Base-by-base conservation (phyloP, 352 stramenopile genomes). In the Phytophthora chlamydospora region DNA sequence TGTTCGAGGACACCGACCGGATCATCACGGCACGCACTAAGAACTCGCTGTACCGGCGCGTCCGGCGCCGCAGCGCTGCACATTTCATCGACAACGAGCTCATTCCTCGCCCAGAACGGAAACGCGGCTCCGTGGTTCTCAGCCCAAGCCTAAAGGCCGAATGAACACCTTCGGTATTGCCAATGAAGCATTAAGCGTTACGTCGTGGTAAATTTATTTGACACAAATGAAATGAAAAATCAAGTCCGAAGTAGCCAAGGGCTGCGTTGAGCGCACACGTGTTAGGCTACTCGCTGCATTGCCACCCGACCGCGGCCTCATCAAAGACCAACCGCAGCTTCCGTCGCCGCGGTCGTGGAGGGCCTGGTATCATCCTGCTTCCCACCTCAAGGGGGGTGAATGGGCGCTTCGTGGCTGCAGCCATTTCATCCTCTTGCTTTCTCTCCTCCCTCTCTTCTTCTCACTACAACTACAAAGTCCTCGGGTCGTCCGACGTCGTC, bases 71-170 rank as follows among this genome's bases (percentile, higher is more conserved):
- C n/a, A 78, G 81, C 36, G 75, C 78, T 5, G 69, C 73, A 3
- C 70, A 90, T 57, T 89, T 76, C 63, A 73, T 82, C 24, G 81
- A 90, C 57, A 75, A 56, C 1, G 77, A 80, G 31, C 71, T 89
- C n/a, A 83, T 90, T 50, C 77, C 80, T 8, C 62, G 70, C 0
- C 72, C 78, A 14, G 57, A 66, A 38, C 44, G 50, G 17, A 51
- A 27, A 62, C 46, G 58, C 17, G 14, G 19, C 19, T 52, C 47
- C 16, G 39, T 66, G 41, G 56, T 56, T 19, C 21, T 64, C 43
- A 75, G 39, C 24, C 34, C 66, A 19, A 61, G 17, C 50, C 33
- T 55, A 11, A 59, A 52, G 19, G 7, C 14, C 1, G 38, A 68
- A 43, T 54, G 44, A 35, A n/a, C 16, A 38, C 29, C 16, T 52